Evolutionary conservation across 352 stramenopile genomes (phyloP).

Genomic region (Globisporangium apiculatum): DNA sequence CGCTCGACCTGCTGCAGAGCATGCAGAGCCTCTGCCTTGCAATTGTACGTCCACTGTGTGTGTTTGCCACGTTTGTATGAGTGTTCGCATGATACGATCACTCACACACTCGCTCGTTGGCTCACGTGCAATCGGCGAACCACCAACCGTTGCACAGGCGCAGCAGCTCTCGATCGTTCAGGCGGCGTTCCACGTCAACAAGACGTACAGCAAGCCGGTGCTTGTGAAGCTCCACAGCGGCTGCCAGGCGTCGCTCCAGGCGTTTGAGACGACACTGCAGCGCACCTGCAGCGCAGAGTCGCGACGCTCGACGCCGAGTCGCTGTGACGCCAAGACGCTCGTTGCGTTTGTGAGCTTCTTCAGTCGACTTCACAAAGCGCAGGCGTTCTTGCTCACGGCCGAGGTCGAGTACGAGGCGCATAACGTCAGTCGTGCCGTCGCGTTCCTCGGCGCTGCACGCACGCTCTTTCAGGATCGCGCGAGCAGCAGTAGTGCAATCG

Average conservation of each 20-base stretch:
- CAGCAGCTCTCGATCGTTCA: slow-evolving; percentile 39
- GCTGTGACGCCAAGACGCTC: slow-evolving; percentile 7
- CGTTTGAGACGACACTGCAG: slow-evolving; percentile 11
- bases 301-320: background rate
- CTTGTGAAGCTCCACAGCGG: slow-evolving; percentile 31
- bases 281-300: slow-evolving; percentile 8
- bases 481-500: slow-evolving; percentile 15
- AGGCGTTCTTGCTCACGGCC: slow-evolving; percentile 17
- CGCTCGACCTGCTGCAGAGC: slow-evolving; percentile 12
- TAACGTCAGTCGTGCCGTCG: slow-evolving; percentile 24
- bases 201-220: slow-evolving; percentile 19
- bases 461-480: slow-evolving; percentile 17
- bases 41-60: slow-evolving; percentile 7
- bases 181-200: slow-evolving; percentile 20
- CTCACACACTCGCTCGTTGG: no score
- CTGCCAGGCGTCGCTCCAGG: slow-evolving; percentile 19
- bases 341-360: slow-evolving; percentile 26
- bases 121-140: no score
- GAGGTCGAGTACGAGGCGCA: slow-evolving; percentile 16
- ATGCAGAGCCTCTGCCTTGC: slow-evolving; percentile 12
- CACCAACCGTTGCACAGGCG: slow-evolving; percentile 12
- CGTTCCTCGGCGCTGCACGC: slow-evolving; percentile 11
- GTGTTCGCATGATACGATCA: background rate
- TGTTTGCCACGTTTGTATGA: background rate
- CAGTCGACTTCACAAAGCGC: slow-evolving; percentile 19